Percentiles rank a stretch among this genome's conserved stretches.
Conservation (phyloP, 306 rosid genomes). For the Trifolium dubium region DNA sequence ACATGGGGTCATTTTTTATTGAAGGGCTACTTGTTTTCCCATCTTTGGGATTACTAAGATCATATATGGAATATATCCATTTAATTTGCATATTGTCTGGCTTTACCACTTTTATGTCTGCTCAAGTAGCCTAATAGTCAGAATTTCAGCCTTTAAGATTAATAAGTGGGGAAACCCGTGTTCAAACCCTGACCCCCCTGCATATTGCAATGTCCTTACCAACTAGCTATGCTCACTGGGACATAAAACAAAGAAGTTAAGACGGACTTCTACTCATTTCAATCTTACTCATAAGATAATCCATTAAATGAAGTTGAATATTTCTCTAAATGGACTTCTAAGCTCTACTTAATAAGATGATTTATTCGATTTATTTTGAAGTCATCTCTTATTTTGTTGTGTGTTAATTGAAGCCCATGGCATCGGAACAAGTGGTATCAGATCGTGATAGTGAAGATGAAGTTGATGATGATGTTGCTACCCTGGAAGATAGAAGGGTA, state of each 20-base stretch:
- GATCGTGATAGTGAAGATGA: slow-evolving; percentile 95
- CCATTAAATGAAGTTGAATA: too few relatives aligned
- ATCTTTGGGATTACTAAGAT: background rate
- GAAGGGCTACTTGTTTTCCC: slow-evolving; percentile 26
- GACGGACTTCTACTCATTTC: too few relatives aligned
- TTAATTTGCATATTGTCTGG: background rate
- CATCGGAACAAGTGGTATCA: slow-evolving; percentile 80
- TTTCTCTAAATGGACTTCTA: too few relatives aligned
- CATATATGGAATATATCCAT: background rate
- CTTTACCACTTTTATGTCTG: slow-evolving; percentile 15
- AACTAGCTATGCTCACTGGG: too few relatives aligned
- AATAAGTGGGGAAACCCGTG: too few relatives aligned
- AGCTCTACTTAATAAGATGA: background rate
- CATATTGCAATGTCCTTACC: too few relatives aligned
- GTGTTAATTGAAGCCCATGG: slow-evolving; percentile 76
- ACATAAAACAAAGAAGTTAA: too few relatives aligned
- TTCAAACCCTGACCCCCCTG: too few relatives aligned
- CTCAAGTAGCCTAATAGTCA: too few relatives aligned
- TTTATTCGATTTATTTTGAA: slow-evolving; percentile 29
- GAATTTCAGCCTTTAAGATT: too few relatives aligned
- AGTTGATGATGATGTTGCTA: slow-evolving; percentile 90
- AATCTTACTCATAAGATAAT: too few relatives aligned
- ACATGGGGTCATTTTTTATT: slow-evolving; percentile 21
- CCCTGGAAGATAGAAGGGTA: slow-evolving; percentile 98
- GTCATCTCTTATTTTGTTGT: slow-evolving; percentile 15